Conservation (phyloP, 2,329 filamentous ascomycete genomes). For the Xylariomycetidae sp. region DNA sequence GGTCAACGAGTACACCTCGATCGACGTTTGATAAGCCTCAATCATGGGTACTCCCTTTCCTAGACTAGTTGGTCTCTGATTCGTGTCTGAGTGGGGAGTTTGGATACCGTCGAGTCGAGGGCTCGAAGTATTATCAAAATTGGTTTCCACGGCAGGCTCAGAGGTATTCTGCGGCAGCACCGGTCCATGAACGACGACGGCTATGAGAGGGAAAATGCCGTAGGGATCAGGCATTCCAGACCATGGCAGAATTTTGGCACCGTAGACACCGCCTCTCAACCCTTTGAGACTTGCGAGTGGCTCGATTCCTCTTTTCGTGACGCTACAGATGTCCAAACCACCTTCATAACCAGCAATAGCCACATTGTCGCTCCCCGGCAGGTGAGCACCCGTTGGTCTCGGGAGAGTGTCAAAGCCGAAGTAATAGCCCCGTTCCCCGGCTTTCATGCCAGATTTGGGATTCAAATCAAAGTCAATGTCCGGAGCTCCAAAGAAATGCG, state of each 20-base stretch:
- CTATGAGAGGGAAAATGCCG: slow-evolving; percentile 67
- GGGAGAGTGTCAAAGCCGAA: slow-evolving; percentile 76
- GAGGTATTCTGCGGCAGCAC: slow-evolving; percentile 42
- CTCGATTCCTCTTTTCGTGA: slow-evolving; percentile 68
- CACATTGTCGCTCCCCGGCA: slow-evolving; percentile 53
- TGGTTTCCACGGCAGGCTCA: slow-evolving; percentile 30
- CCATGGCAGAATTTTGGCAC: slow-evolving; percentile 79
- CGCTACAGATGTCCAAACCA: slow-evolving; percentile 68
- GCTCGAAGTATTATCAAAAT: slow-evolving; percentile 33
- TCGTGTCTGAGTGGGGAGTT: slow-evolving; percentile 35
- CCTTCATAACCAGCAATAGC: slow-evolving; percentile 77
- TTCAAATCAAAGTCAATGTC: slow-evolving; percentile 61
- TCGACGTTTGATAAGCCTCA: slow-evolving; percentile 75
- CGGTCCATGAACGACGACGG: slow-evolving; percentile 75
- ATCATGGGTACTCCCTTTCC: slow-evolving; percentile 35
- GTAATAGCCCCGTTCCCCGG: slow-evolving; percentile 68
- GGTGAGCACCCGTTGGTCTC: slow-evolving; percentile 30
- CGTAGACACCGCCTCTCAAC: slow-evolving; percentile 71
- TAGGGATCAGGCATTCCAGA: slow-evolving; percentile 48
- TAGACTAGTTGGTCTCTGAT: slow-evolving; percentile 32
- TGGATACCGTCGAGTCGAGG: slow-evolving; percentile 37
- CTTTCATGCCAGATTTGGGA: slow-evolving; percentile 49
- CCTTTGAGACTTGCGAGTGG: slow-evolving; percentile 68
- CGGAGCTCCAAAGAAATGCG: slow-evolving; percentile 65
- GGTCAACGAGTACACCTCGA: slow-evolving; percentile 82